Conservation (phyloP, 202 grass and related monocot species). For the Carex arenaria region DNA sequence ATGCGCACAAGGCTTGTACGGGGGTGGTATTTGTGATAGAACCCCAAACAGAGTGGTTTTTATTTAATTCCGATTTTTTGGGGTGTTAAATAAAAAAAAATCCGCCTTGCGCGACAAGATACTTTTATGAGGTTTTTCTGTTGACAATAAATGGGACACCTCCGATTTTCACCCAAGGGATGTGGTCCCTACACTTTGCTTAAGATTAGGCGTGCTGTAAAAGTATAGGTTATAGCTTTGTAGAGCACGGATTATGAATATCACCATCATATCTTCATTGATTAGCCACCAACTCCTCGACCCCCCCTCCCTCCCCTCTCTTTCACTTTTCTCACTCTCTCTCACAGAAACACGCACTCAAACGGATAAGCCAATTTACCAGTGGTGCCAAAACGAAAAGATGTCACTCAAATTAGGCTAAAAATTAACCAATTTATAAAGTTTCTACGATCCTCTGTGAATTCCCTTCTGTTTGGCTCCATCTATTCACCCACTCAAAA, state of each 20-base stretch:
- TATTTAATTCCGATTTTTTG: too few relatives aligned
- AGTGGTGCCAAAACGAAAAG: not conserved
- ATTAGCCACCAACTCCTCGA: not conserved
- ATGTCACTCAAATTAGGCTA: not conserved
- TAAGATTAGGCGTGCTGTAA: slow-evolving; percentile 9
- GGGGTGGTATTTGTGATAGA: too few relatives aligned
- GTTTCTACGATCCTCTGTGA: not conserved
- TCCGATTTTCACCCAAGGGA: not conserved
- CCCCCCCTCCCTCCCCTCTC: not conserved
- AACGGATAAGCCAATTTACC: not conserved
- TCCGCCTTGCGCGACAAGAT: not conserved
- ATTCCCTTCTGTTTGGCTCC: not conserved
- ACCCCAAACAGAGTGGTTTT: too few relatives aligned
- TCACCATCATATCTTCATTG: not conserved
- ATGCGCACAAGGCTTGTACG: too few relatives aligned
- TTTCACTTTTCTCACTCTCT: not conserved
- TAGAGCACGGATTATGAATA: not conserved
- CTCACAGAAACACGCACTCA: slow-evolving; percentile 7
- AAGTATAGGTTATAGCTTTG: not conserved
- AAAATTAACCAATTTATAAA: not conserved
- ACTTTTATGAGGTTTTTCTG: not conserved
- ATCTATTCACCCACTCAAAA: not conserved
- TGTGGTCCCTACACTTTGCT: not conserved
- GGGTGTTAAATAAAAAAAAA: too few relatives aligned
- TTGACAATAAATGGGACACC: not conserved